Conservation (phyloP, 148 eudicot species). For the Polygonum aviculare region DNA sequence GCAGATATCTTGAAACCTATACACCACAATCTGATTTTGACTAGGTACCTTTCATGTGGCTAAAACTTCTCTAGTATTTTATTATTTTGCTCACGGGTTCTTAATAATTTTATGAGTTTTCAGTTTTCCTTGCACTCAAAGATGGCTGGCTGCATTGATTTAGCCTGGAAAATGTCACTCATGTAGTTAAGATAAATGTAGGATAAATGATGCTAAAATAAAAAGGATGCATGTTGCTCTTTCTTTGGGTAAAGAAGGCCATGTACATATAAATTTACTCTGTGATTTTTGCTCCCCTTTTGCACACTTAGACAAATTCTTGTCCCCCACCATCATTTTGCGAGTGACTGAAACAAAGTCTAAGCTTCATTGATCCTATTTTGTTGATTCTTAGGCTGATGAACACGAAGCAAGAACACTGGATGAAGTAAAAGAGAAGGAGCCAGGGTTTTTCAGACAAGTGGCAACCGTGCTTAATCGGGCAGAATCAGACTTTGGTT, state of each 20-base stretch:
- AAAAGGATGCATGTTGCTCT: not conserved
- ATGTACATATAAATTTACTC: not conserved
- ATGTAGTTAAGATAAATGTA: not conserved
- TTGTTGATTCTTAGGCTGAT: conserved; percentile 42
- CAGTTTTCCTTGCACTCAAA: not conserved
- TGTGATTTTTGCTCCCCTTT: not conserved
- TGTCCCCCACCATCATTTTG: no score
- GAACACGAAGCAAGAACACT: conserved; percentile 63
- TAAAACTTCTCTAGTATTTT: not conserved
- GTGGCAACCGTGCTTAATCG: conserved; percentile 62
- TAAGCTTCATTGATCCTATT: not conserved
- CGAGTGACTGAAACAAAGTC: not conserved
- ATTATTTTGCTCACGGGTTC: not conserved
- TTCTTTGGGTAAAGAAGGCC: not conserved
- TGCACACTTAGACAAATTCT: no score
- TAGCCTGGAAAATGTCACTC: not conserved
- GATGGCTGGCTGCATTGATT: not conserved
- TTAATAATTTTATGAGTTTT: not conserved
- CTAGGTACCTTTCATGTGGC: not conserved
- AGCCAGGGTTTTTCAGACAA: conserved; percentile 62
- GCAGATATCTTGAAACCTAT: not conserved
- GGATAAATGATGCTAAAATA: not conserved
- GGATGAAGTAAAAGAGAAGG: conserved; percentile 53
- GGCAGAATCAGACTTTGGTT: conserved; percentile 52
- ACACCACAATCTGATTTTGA: not conserved